Evolutionary conservation across 2,329 filamentous ascomycete genomes (phyloP), one percentile per base, ranked within the genome.

Genomic region (Xylaria multiplex): DNA sequence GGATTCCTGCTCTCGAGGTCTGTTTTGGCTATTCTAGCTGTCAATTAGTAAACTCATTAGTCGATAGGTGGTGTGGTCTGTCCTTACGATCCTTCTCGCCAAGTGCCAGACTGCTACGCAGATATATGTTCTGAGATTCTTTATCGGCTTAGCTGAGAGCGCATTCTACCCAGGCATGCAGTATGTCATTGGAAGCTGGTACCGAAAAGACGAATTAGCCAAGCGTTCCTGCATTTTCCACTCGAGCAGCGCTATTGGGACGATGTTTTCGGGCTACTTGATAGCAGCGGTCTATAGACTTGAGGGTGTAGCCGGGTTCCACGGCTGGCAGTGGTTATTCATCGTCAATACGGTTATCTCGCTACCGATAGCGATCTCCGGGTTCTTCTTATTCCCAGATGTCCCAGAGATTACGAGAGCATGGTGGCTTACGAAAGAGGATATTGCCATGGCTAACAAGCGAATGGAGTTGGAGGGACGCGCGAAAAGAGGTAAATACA

Each of bases 321-420:
- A 76, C 14, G 85, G 85, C 0, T 87, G 85, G 85, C 83, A 86
- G 71, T 87, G 81, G 81, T 75, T 85, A 0, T 85, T 86, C 69
- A 80, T 87, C 46, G 77, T 87, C 50, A 83, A 87, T 67, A 85
- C 84, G 0, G 75, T 85, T 3, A 86, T 87, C 37, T 83, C 82
- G 1, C 74, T 86, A 0, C 85, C 85, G 0, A 78, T 87, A 1
- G 84, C 84, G 0, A 64, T 86, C 0, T 77, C 79, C 0, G 85
- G 85, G 0, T 85, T 82, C 67, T 76, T 76, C 60, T 68, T 77
- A 80, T 84, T 76, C 4, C 80, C 80, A 0, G 80, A 81, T 58
- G 72, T 81, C 1, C 80, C 80, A 0, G 78, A 81, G 69, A 80
- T 79, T 53, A 77, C 77, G 5, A 74, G 69, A 3, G 76, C 77